Conservation (phyloP, 1,284 basidiomycete genomes). For the Ceratobasidium sp. region DNA sequence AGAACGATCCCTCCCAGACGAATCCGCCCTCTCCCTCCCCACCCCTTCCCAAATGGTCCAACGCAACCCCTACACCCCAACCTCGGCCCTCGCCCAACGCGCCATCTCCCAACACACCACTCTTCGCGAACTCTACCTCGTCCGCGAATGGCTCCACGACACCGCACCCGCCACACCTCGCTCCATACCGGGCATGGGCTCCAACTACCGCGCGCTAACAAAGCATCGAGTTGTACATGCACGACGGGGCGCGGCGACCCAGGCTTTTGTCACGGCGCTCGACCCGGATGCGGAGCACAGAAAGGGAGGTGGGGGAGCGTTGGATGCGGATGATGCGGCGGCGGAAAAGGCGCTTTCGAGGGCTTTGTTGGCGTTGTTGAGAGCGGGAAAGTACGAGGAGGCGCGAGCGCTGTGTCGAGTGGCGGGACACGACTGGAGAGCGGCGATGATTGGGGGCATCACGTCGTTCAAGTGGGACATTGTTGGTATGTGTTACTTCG, state of each 20-base stretch:
- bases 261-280: conserved; percentile 70
- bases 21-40: conserved; percentile 62
- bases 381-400: conserved; percentile 84
- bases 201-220: conserved; percentile 87
- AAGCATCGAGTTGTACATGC: conserved; percentile 77
- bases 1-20: conserved; percentile 70
- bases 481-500: conserved; percentile 64
- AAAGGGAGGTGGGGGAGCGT: conserved; percentile 63
- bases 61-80: conserved; percentile 81
- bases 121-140: conserved; percentile 77
- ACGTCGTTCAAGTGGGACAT: conserved; percentile 79
- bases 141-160: conserved; percentile 86
- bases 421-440: conserved; percentile 92
- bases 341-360: conserved; percentile 52
- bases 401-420: conserved; percentile 85
- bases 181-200: conserved; percentile 71
- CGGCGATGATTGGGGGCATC: conserved; percentile 86
- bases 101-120: conserved; percentile 73
- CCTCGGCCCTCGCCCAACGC: conserved; percentile 76
- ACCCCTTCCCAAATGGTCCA: conserved; percentile 63
- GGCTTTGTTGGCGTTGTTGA: conserved; percentile 53
- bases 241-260: conserved; percentile 67
- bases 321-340: conserved; percentile 81
- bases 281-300: conserved; percentile 81
- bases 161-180: conserved; percentile 68